Evolutionary conservation across 2,329 filamentous ascomycete species (phyloP), one percentile per base, ranked within the genome.

Genomic region (Nemania bipapillata): DNA sequence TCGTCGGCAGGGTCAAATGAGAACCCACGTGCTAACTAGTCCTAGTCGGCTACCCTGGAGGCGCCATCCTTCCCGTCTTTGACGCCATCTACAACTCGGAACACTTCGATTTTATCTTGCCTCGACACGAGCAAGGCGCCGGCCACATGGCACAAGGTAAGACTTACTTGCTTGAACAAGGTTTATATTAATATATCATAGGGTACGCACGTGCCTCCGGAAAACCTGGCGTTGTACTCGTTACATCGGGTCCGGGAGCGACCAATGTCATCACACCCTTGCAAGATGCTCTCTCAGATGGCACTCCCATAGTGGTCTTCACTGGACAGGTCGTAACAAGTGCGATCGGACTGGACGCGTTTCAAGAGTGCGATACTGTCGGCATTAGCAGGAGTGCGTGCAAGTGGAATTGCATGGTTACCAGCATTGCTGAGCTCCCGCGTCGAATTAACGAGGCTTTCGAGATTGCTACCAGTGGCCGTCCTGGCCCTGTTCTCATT

Each of bases 1-100:
- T 63, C 59, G 59, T 47, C 59, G 59, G 59, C 49, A 54, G 59
- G 50, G 52, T 53, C 54, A 56, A 52, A 64, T 52, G 61, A 57
- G 35, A 52, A 57, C 61, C 53, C 45, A 54, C 35, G 22, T 61
- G 30, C 35, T 61, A 35, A 42, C 56, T 53, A 69, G 32, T 65
- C 54, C 70, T 72, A 92, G 90, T 94, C 78, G 92, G 92, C 70
- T 98, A 98, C 83, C 93, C 95, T 73, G 95, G 95, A 76, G 95
- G 96, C 79, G 94, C 96, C 73, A 98, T 98, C 82, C 90, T 98
- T 42, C 96, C 96, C 76, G 95, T 98, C 52, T 98, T 97, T 84
- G 96, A 99, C 81, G 96, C 96, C 78, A 98, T 99, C 79, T 97
- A 97, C 87, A 97, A 97, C 85, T 98, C 95, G 66, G 90, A 92